Percentiles rank a stretch among this genome's conserved stretches.
Conservation (phyloP, 1,139 yeast genomes). For the Blastobotrys proliferans region DNA sequence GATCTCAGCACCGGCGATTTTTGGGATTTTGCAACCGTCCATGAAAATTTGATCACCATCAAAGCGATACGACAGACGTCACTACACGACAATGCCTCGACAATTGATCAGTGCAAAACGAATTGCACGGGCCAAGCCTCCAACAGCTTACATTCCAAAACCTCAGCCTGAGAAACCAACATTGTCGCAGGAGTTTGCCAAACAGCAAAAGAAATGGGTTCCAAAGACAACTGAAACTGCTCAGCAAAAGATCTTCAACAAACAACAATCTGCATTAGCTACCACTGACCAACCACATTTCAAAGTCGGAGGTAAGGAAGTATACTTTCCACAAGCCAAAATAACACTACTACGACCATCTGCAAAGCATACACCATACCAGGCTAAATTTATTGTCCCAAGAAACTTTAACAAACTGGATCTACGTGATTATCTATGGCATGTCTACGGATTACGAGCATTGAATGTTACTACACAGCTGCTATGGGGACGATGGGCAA, state of each 20-base stretch:
- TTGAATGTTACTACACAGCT: constrained; percentile 83
- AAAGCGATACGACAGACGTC: neutral
- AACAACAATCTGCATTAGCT: constrained; percentile 54
- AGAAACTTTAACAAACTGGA: constrained; percentile 87
- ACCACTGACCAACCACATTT: constrained; percentile 68
- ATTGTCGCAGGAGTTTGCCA: constrained; percentile 9
- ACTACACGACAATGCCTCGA: constrained; percentile 19
- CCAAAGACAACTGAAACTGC: constrained; percentile 10
- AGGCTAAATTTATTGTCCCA: constrained; percentile 91
- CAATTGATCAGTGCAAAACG: constrained; percentile 22
- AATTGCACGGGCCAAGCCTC: constrained; percentile 23
- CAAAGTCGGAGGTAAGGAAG: constrained; percentile 64
- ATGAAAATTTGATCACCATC: no score
- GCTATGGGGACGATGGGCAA: constrained; percentile 63
- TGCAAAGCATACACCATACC: constrained; percentile 93
- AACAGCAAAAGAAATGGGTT: constrained; percentile 7
- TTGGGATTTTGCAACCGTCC: no score
- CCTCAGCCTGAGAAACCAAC: constrained; percentile 11
- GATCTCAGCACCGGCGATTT: neutral
- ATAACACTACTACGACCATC: constrained; percentile 76
- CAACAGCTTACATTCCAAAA: constrained; percentile 23
- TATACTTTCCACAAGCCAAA: constrained; percentile 82
- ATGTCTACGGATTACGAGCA: constrained; percentile 83
- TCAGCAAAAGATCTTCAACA: constrained; percentile 24
- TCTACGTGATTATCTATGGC: constrained; percentile 83